phyloP scores from a whole-genome alignment of 805 yeast genomes.

The Phaffomyces thermotolerans region DNA sequence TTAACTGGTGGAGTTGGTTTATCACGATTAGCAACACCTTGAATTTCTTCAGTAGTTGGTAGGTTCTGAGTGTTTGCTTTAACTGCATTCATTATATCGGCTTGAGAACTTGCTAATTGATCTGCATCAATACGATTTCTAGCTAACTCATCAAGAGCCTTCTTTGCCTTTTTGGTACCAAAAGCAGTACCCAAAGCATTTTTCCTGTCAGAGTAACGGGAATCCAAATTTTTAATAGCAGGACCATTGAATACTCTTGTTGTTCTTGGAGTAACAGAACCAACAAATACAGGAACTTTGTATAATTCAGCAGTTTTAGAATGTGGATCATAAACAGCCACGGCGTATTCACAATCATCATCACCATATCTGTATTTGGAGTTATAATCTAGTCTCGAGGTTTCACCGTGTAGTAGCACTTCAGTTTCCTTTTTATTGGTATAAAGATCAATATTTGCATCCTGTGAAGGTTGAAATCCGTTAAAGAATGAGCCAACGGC shows the following conservation, averaged over 20 bases:
- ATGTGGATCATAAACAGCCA: constrained; percentile 74
- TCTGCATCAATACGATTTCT: constrained; percentile 84
- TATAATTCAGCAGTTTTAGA: constrained; percentile 56
- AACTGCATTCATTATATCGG: constrained; percentile 78
- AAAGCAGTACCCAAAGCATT: constrained; percentile 89
- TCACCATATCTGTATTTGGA: constrained; percentile 36
- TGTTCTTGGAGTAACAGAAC: constrained; percentile 56
- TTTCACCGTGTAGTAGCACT: constrained; percentile 73
- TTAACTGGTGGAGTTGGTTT: constrained; percentile 81
- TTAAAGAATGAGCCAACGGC: constrained; percentile 73
- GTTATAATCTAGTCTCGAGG: constrained; percentile 61
- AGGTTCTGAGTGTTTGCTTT: constrained; percentile 59
- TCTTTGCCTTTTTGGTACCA: constrained; percentile 95
- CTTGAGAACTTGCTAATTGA: constrained; percentile 62
- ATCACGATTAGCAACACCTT: constrained; percentile 47
- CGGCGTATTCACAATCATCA: constrained; percentile 45
- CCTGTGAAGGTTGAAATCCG: constrained; percentile 57
- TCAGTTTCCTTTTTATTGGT: constrained; percentile 29
- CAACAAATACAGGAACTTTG: constrained; percentile 54
- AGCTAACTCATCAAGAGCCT: constrained; percentile 74
- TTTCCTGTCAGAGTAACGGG: constrained; percentile 50
- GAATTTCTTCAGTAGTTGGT: constrained; percentile 65
- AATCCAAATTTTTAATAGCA: constrained; percentile 48
- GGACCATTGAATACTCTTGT: constrained; percentile 56
- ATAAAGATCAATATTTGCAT: constrained; percentile 57